These are phyloP conservation scores for Cordia subcordata DNA, from an alignment of 257 asterid species.

Conservation along the genomic window DNA sequence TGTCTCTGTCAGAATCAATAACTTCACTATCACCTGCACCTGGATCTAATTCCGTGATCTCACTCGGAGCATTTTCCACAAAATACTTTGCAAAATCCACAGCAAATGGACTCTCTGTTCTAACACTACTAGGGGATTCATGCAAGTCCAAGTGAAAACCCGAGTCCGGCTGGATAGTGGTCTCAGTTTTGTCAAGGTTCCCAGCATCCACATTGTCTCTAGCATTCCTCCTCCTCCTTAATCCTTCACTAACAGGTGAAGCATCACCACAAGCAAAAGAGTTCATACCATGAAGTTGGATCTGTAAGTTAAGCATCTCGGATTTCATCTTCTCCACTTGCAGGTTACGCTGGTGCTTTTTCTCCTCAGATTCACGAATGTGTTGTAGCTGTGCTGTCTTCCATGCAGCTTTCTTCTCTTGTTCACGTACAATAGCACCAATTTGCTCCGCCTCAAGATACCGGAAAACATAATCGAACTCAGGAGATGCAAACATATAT, in stretches of 20 bases:
- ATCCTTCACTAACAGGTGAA: constrained; percentile 63
- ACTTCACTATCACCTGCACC: constrained; percentile 35
- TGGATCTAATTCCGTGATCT: constrained; percentile 72
- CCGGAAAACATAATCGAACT: constrained; percentile 95
- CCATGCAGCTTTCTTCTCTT: constrained; percentile 97
- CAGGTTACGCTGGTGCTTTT: constrained; percentile 76
- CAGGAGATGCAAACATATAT: constrained; percentile 93
- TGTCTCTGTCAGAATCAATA: constrained; percentile 37
- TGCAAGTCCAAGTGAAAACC: constrained; percentile 36
- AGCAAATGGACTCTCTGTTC: constrained; percentile 47
- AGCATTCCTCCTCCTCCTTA: constrained; percentile 60
- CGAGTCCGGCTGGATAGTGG: constrained; percentile 34
- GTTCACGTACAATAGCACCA: constrained; percentile 94
- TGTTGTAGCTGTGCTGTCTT: constrained; percentile 87
- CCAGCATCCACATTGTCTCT: constrained; percentile 31
- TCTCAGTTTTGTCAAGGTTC: constrained; percentile 53
- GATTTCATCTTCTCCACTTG: constrained; percentile 99
- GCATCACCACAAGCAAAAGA: constrained; percentile 43
- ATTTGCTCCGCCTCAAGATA: constrained; percentile 99
- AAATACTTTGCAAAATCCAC: constrained; percentile 45
- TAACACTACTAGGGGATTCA: constrained; percentile 59
- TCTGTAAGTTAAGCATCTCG: constrained; percentile 96
- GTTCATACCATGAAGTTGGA: constrained; percentile 76
- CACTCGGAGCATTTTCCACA: constrained; percentile 44
- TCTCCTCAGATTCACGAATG: constrained; percentile 88